A percentile compares a stretch with the other conserved stretches of the same genome.
Conservation (phyloP, 768 basidiomycete genomes). For the Mycena haematopus region DNA sequence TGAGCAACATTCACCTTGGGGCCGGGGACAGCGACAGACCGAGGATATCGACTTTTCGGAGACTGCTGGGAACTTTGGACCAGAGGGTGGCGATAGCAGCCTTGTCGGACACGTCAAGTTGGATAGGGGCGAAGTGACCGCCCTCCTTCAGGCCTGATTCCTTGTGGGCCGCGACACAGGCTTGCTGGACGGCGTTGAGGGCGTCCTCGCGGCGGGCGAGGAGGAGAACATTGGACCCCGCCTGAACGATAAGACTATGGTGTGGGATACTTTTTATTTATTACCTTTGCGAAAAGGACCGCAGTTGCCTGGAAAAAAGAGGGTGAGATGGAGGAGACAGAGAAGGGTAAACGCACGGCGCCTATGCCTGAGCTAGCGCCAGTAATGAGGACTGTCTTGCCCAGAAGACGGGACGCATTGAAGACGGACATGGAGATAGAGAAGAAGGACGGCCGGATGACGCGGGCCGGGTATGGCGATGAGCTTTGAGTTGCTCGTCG, state of each 20-base stretch:
- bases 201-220: constrained; percentile 80
- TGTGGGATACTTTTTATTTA: constrained; percentile 4
- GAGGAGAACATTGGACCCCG: constrained; percentile 87
- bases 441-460: not conserved
- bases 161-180: constrained; percentile 72
- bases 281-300: constrained; percentile 87
- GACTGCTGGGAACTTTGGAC: constrained; percentile 72
- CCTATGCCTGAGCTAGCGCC: constrained; percentile 93
- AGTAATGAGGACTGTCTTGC: constrained; percentile 88
- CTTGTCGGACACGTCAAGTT: constrained; percentile 83
- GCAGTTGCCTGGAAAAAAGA: constrained; percentile 72
- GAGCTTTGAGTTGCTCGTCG: not conserved
- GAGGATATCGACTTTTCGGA: constrained; percentile 81
- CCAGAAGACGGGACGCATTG: constrained; percentile 78
- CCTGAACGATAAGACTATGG: constrained; percentile 49
- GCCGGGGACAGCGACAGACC: constrained; percentile 51
- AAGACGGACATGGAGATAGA: constrained; percentile 70
- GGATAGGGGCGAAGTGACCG: constrained; percentile 76
- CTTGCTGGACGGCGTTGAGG: constrained; percentile 71
- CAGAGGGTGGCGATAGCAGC: constrained; percentile 71
- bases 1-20: constrained; percentile 7
- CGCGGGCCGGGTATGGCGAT: not conserved
- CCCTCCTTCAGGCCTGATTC: constrained; percentile 74
- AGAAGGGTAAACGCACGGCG: constrained; percentile 57
- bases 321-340: not conserved